Evolutionary conservation across 257 asterid species (phyloP).

Genomic region (Anisodus acutangulus): DNA sequence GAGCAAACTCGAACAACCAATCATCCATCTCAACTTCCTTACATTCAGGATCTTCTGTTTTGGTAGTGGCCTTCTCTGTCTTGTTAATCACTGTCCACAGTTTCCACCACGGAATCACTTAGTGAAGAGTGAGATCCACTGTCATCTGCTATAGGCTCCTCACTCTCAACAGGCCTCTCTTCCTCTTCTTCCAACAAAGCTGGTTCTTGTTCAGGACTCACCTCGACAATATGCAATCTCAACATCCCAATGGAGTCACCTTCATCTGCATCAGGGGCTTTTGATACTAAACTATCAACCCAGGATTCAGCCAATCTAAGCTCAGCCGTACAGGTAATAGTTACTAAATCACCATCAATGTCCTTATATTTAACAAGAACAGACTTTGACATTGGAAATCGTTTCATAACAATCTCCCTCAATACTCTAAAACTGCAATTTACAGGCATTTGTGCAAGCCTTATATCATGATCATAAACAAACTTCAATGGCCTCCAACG

Average conservation of each 20-base stretch:
- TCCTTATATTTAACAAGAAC: constrained; percentile 83
- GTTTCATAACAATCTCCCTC: constrained; percentile 67
- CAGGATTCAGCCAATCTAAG: constrained; percentile 75
- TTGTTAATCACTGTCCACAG: constrained; percentile 53
- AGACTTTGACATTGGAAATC: constrained; percentile 80
- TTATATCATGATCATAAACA: constrained; percentile 86
- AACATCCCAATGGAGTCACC: constrained; percentile 58
- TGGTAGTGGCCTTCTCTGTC: constrained; percentile 44
- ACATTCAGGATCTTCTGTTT: constrained; percentile 63
- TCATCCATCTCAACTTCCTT: constrained; percentile 97
- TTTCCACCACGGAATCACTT: constrained; percentile 54
- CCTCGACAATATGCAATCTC: constrained; percentile 91
- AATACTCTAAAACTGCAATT: constrained; percentile 65
- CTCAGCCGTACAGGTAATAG: constrained; percentile 70
- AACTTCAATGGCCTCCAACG: constrained; percentile 75
- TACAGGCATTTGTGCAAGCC: constrained; percentile 85
- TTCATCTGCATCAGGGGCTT: constrained; percentile 57
- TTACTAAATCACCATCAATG: constrained; percentile 79
- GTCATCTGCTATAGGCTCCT: constrained; percentile 54
- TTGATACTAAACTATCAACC: constrained; percentile 53
- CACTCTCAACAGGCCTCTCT: constrained; percentile 55
- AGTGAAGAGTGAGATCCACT: constrained; percentile 51
- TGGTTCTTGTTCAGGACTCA: constrained; percentile 93
- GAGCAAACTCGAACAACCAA: constrained; percentile 94
- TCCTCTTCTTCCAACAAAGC: constrained; percentile 73